These are phyloP conservation scores for Eucalyptus coolabah DNA, from an alignment of 345 rosid genomes.

Conservation along the genomic window DNA sequence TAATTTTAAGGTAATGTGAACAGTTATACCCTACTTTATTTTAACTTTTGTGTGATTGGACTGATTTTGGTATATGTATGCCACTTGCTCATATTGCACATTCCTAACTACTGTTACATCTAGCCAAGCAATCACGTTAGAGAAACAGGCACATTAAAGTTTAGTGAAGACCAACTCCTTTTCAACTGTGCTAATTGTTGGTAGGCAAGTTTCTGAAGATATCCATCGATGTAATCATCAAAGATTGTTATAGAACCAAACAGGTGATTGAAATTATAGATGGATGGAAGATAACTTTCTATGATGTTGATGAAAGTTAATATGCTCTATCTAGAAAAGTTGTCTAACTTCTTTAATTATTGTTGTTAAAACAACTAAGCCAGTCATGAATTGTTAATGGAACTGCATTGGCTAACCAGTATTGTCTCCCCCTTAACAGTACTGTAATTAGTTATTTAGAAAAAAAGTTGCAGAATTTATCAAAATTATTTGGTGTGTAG, in stretches of 20 bases:
- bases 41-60: not conserved
- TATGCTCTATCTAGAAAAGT: not conserved
- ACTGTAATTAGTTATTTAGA: not conserved
- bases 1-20: constrained; percentile 45
- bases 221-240: not conserved
- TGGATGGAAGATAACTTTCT: not conserved
- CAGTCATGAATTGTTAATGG: not conserved
- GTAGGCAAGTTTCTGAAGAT: not conserved
- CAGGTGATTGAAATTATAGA: not conserved
- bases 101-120: not conserved
- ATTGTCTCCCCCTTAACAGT: not conserved
- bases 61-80: not conserved
- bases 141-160: not conserved
- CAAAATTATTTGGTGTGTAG: not conserved
- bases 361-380: not conserved
- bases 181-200: not conserved
- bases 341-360: not conserved
- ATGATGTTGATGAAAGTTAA: not conserved
- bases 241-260: not conserved
- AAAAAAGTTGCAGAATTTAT: not conserved
- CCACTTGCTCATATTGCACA: not conserved
- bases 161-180: not conserved
- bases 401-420: not conserved
- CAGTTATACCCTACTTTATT: not conserved
- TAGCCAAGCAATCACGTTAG: not conserved